phyloP scores from a whole-genome alignment of 148 eudicot genomes.

The Tetragonia tetragonoides region DNA sequence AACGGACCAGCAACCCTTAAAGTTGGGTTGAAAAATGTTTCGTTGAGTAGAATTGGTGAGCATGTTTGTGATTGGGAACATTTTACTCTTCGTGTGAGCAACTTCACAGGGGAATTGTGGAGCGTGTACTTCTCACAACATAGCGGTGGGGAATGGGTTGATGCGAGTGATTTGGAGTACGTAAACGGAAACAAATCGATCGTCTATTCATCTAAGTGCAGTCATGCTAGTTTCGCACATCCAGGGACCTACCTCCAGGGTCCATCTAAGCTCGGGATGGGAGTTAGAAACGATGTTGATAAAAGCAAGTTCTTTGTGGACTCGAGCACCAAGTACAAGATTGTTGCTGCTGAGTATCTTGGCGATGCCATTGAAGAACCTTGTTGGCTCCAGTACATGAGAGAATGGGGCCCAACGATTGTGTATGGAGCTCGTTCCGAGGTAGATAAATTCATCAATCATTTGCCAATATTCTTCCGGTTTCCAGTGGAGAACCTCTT shows the following conservation, averaged over 20 bases:
- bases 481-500: constrained; percentile 65
- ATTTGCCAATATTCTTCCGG: constrained; percentile 62
- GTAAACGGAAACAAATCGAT: constrained; percentile 65
- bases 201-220: constrained; percentile 68
- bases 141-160: constrained; percentile 83
- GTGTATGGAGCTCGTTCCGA: constrained; percentile 64
- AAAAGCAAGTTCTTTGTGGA: constrained; percentile 64
- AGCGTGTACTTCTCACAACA: constrained; percentile 78
- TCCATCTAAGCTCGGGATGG: constrained; percentile 59
- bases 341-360: constrained; percentile 83
- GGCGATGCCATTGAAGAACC: constrained; percentile 60
- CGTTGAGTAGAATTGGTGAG: constrained; percentile 59
- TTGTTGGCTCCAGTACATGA: constrained; percentile 86
- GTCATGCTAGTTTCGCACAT: constrained; percentile 82
- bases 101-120: constrained; percentile 78
- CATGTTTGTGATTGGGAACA: constrained; percentile 98
- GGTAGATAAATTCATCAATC: constrained; percentile 66
- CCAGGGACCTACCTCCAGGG: constrained; percentile 73
- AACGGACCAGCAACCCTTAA: constrained; percentile 85
- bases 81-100: constrained; percentile 80
- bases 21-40: constrained; percentile 48
- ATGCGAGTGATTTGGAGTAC: constrained; percentile 64
- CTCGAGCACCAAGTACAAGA: constrained; percentile 60
- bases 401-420: constrained; percentile 94
- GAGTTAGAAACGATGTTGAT: constrained; percentile 71